phyloP scores from a whole-genome alignment of 148 eudicot species.

The Hydrangea macrophylla region DNA sequence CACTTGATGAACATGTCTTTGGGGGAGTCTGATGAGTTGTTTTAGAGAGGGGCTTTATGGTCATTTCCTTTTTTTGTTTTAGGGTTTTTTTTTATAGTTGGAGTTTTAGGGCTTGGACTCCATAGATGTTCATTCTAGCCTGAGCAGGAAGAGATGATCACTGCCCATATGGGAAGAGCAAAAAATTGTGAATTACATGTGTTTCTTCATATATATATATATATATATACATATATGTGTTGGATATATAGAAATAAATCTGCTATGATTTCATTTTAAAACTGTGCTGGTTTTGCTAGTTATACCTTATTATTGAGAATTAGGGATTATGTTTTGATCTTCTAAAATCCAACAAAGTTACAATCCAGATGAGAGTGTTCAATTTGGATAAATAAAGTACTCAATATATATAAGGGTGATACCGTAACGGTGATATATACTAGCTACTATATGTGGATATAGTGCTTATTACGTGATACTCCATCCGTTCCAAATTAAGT shows the following conservation, averaged over 20 bases:
- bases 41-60: slow-evolving; percentile 18
- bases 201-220: neutral
- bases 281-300: neutral
- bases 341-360: neutral
- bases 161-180: neutral
- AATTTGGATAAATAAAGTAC: too few relatives aligned
- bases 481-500: too few relatives aligned
- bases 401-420: too few relatives aligned
- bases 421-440: too few relatives aligned
- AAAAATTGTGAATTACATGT: slow-evolving; percentile 7
- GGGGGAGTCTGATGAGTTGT: slow-evolving; percentile 41
- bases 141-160: neutral
- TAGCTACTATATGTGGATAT: too few relatives aligned
- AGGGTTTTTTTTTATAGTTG: neutral
- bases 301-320: neutral
- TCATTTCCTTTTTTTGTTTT: neutral
- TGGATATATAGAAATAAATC: neutral
- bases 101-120: neutral
- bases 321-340: slow-evolving; percentile 1
- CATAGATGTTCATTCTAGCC: neutral
- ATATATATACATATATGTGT: neutral
- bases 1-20: slow-evolving; percentile 45
- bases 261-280: neutral
- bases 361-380: too few relatives aligned
- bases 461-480: too few relatives aligned